Conservation (phyloP, 164 flowering plant species). For the Taxillus chinensis region DNA sequence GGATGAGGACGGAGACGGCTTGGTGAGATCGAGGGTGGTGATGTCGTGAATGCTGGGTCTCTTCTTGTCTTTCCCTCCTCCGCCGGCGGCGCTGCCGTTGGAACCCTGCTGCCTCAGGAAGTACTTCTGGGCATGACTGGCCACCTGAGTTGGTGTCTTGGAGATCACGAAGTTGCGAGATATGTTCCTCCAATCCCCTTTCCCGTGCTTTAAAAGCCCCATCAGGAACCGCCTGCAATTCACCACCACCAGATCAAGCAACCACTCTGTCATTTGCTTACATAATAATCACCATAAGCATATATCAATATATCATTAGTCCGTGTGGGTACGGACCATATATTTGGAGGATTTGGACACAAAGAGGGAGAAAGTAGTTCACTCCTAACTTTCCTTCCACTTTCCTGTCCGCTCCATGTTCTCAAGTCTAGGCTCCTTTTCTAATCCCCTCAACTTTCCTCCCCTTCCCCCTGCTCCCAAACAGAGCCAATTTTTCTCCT, state of each 20-base stretch:
- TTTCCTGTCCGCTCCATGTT: no score
- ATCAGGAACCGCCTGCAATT: constrained; percentile 30
- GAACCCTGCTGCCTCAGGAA: constrained; percentile 25
- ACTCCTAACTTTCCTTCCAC: no score
- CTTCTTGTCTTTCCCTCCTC: constrained; percentile 45
- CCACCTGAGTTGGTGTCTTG: constrained; percentile 58
- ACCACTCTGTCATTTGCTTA: not conserved
- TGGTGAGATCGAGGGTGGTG: constrained; percentile 27
- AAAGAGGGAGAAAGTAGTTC: no score
- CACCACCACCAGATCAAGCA: not conserved
- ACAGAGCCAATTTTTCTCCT: no score
- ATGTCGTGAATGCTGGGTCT: constrained; percentile 60
- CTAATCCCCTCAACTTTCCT: no score
- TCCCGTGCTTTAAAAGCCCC: constrained; percentile 46
- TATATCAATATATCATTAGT: not conserved
- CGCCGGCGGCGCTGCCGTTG: not conserved
- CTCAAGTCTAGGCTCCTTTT: no score
- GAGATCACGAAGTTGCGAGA: constrained; percentile 38
- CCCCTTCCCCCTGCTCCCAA: no score
- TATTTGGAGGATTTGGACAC: no score
- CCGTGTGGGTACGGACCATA: no score
- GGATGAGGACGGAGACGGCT: not conserved
- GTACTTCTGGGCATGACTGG: constrained; percentile 61
- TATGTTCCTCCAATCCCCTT: constrained; percentile 59
- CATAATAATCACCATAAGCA: not conserved